Base-by-base conservation (phyloP, 352 stramenopile genomes). In the Globisporangium uncinulatum region DNA sequence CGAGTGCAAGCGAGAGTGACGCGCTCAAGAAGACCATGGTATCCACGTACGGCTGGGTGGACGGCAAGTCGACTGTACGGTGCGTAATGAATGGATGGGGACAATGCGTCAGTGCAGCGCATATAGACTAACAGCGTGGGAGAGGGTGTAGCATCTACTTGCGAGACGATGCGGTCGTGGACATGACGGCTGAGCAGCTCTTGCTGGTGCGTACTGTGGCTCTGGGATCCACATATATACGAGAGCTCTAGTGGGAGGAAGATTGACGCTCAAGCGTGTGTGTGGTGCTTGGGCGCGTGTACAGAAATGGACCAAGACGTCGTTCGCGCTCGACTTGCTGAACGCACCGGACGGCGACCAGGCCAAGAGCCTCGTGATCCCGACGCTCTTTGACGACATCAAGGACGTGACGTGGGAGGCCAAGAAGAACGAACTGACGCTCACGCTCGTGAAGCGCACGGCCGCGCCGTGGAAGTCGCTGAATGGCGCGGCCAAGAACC, bases 221-320 rank as follows among this genome's bases (percentile, higher is more conserved):
- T 29, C 24, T 29, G 24, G 24, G 24, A 29, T 29, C 2, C 24
- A 4, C 24, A 4, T 29, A 29, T 29, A 29, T 1, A 29, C 2
- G 24, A 29, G 24, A 29, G 24, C 24, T 29, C 24, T 29, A 29
- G 24, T 39, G 8, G 34, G 10, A 46, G 41, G 15, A n/a, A 46
- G 41, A 46, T 8, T 3, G 41, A 21, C 15, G 8, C 19, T n/a
- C 5, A 20, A 1, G 41, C 6, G 41, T 3, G 7, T 9, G 9
- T 11, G 41, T 21, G 41, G 41, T n/a, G 41, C 4, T 45, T 14
- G 15, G n/a, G 13, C 6, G 19, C 9, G 41, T 20, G 6, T 44
- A 19, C 52, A 92, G 83, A 77, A 91, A 60, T 94, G 85, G 85
- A 91, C 78, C 49, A 72, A 76, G 24, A 91, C 69, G 59, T 93